These are phyloP conservation scores for Trebouxia sp. DNA, from an alignment of 139 green algal species.

Conservation along the genomic window DNA sequence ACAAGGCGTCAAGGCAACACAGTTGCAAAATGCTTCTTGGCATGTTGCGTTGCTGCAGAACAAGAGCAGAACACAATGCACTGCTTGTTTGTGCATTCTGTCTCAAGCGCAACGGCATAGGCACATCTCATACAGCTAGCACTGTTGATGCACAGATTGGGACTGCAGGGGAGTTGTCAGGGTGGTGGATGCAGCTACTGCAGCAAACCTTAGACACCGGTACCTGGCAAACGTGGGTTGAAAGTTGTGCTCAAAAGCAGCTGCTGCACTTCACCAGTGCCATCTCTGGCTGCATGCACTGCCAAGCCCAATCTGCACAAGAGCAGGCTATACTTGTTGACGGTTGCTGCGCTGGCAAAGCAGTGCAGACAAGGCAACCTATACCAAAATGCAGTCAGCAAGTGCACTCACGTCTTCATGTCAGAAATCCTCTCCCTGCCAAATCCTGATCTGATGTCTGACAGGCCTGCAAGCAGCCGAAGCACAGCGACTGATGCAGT, in stretches of 20 bases:
- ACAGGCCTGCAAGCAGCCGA: conserved; percentile 5
- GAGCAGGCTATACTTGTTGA: neutral
- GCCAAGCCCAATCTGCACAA: conserved; percentile 26
- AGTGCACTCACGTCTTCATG: neutral
- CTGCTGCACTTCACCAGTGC: conserved; percentile 24
- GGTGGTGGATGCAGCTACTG: too few species aligned
- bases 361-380: neutral
- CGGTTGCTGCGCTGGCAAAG: neutral
- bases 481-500: neutral
- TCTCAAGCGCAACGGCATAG: too few species aligned
- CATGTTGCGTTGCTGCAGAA: too few species aligned
- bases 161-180: too few species aligned
- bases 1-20: too few species aligned
- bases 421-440: neutral
- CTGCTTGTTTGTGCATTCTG: too few species aligned
- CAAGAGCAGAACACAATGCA: too few species aligned
- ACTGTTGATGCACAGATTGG: too few species aligned
- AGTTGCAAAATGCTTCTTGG: too few species aligned
- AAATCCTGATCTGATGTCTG: neutral
- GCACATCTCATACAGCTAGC: too few species aligned
- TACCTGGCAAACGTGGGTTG: conserved; percentile 31
- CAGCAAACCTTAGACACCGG: neutral
- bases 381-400: neutral
- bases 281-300: conserved; percentile 26
- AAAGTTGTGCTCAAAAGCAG: conserved; percentile 26